Evolutionary conservation across 305 asterid genomes (phyloP).

Genomic region (Euphrasia arctica): DNA sequence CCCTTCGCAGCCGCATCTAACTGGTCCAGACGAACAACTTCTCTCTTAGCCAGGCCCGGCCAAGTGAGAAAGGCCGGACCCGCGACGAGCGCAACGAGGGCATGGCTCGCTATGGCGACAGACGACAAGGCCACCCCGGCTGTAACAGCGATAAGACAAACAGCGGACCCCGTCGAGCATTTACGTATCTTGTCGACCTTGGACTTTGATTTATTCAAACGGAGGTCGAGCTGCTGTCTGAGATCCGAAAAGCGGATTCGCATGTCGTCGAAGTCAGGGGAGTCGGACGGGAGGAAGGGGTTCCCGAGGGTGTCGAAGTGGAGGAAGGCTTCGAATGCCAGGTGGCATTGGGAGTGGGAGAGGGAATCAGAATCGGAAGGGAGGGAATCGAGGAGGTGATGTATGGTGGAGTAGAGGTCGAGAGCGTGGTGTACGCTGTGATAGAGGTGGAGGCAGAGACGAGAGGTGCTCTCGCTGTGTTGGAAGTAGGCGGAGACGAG

Average conservation of each 20-base stretch:
- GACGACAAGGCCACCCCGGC: conserved; percentile 67
- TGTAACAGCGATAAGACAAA: conserved; percentile 55
- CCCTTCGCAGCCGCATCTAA: conserved; percentile 83
- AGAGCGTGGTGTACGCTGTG: conserved; percentile 54
- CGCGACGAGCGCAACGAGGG: conserved; percentile 47
- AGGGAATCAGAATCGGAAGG: conserved; percentile 41
- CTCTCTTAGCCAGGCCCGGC: conserved; percentile 44
- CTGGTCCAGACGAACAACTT: conserved; percentile 48
- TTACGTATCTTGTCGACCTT: conserved; percentile 35
- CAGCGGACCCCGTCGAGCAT: conserved; percentile 59
- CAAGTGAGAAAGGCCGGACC: conserved; percentile 29
- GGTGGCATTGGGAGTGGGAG: conserved; percentile 51
- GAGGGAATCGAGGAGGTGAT: conserved; percentile 59
- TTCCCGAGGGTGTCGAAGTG: conserved; percentile 51
- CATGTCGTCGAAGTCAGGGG: conserved; percentile 48
- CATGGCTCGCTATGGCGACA: conserved; percentile 58
- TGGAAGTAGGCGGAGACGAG: conserved; percentile 63
- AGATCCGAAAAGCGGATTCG: conserved; percentile 62
- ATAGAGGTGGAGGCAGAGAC: conserved; percentile 52
- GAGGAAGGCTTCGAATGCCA: conserved; percentile 47
- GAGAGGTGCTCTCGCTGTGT: conserved; percentile 64
- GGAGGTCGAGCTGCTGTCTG: conserved; percentile 54
- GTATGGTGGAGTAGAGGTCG: conserved; percentile 51
- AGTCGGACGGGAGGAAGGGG: conserved; percentile 55
- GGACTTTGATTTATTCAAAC: conserved; percentile 51